Evolutionary conservation across 2,329 filamentous ascomycete species (phyloP).

Genomic region (Septoria petroselini): DNA sequence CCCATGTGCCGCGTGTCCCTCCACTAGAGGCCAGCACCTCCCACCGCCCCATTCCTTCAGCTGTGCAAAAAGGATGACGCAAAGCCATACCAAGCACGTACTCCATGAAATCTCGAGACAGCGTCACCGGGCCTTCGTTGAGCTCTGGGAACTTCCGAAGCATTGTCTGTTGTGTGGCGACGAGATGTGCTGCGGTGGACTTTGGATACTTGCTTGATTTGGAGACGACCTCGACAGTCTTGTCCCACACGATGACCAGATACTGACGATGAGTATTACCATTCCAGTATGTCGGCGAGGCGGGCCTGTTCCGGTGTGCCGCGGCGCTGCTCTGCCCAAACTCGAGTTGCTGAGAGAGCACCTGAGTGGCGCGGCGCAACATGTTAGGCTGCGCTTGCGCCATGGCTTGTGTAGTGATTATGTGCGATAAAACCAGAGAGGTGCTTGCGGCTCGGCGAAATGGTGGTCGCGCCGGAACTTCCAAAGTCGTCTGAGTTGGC

Average conservation of each 20-base stretch:
- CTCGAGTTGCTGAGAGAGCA: slow-evolving; percentile 23
- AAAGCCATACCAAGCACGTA: slow-evolving; percentile 30
- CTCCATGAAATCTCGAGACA: slow-evolving; percentile 31
- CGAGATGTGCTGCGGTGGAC: slow-evolving; percentile 20
- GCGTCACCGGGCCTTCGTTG: slow-evolving; percentile 21
- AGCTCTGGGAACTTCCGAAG: slow-evolving; percentile 29
- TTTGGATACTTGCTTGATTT: slow-evolving; percentile 18
- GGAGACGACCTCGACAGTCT: slow-evolving; percentile 22
- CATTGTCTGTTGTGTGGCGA: slow-evolving; percentile 26
- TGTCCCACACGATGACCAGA: slow-evolving; percentile 31
- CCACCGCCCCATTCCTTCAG: slow-evolving; percentile 31
- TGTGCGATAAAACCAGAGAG: not conserved
- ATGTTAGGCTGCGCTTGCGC: slow-evolving; percentile 18
- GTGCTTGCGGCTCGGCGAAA: slow-evolving; percentile 3
- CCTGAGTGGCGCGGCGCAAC: slow-evolving; percentile 27
- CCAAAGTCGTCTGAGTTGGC: slow-evolving; percentile 1
- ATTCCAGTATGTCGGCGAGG: slow-evolving; percentile 29
- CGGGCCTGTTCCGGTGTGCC: slow-evolving; percentile 25
- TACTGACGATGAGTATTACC: slow-evolving; percentile 25
- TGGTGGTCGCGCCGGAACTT: not conserved
- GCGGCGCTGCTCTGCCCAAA: slow-evolving; percentile 22
- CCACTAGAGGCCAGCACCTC: slow-evolving; percentile 29
- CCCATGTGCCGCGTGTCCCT: slow-evolving; percentile 30
- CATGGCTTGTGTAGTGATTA: slow-evolving; percentile 5
- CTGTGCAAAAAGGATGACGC: slow-evolving; percentile 29